Base-by-base conservation (phyloP, 1,139 yeast species). In the Suhomyces terraborum region DNA sequence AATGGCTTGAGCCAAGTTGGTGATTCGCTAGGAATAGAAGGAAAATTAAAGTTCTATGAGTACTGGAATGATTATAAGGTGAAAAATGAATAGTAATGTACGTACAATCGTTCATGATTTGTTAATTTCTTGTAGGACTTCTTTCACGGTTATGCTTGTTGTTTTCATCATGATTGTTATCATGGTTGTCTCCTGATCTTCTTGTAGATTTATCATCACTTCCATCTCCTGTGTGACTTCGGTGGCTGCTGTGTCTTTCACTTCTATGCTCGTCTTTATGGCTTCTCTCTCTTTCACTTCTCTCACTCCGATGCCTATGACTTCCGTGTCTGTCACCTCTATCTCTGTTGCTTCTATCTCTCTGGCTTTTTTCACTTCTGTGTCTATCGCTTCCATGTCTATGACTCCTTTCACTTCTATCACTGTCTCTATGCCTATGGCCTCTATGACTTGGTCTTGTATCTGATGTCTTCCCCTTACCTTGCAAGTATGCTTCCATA, bases 1-100 rank as follows among this genome's bases (percentile, higher is more conserved):
- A 60, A 63, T 32, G 59, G 62, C 20, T 59, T 69, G 49, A 59
- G 52, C 40, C 48, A 56, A 18, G 61, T 67, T 20, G 64, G 61
- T 17, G 43, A 49, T 10, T 55, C 63, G 36, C 59, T 69, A 43
- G 48, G 54, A 33, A 47, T 64, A 17, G 42, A 46, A 7, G 64
- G 64, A 35, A 69, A 69, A 49, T 52, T 53, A 17, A 58, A 57
- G 38, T 72, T 71, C 47, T 65, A 59, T 49, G 49, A 52, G n/a
- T 69, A 68, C 49, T 72, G 66, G 40, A 24, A 35, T 5, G 47
- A 49, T 32, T 50, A 55, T 17, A 47, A 51, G 32, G 46, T 48
- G 28, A 46, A 50, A 35, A 46, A 48, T n/a, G 45, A 34, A 4
- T 35, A 32, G 23, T 14, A 25, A n/a, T n/a, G 8, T 28, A 12